These are phyloP conservation scores for Alternaria ventricosa DNA, from an alignment of 2,329 filamentous ascomycete species.

Conservation along the genomic window DNA sequence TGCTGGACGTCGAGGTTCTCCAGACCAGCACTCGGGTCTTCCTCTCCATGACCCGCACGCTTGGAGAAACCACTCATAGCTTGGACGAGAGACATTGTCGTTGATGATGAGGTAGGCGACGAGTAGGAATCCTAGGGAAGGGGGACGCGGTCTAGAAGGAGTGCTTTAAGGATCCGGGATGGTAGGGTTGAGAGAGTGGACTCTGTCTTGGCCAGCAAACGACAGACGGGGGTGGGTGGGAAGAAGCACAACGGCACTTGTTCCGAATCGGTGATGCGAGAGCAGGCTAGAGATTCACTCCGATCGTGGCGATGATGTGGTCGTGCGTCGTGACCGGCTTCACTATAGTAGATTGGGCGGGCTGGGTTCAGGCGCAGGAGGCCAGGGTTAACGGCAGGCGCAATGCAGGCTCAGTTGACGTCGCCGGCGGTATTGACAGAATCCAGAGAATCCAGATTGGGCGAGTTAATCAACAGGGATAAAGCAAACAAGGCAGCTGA, in stretches of 20 bases:
- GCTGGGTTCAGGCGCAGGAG: constrained; percentile 30
- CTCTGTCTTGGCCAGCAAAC: constrained; percentile 50
- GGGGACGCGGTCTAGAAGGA: constrained; percentile 27
- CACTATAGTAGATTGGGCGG: constrained; percentile 32
- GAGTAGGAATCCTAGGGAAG: not conserved
- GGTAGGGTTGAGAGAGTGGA: constrained; percentile 30
- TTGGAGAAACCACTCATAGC: constrained; percentile 22
- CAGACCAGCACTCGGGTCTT: constrained; percentile 36
- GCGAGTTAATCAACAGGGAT: constrained; percentile 45
- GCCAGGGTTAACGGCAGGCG: constrained; percentile 27
- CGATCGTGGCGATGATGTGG: constrained; percentile 21
- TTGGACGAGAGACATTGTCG: constrained; percentile 35
- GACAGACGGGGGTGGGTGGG: constrained; percentile 38
- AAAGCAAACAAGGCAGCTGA: constrained; percentile 32
- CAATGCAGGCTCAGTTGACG: constrained; percentile 26
- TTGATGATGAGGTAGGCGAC: constrained; percentile 3
- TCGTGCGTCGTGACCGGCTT: constrained; percentile 32
- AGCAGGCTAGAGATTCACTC: constrained; percentile 7
- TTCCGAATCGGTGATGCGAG: constrained; percentile 12
- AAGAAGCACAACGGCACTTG: constrained; percentile 16
- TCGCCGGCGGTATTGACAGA: constrained; percentile 27
- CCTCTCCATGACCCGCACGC: constrained; percentile 27
- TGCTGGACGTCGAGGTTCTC: constrained; percentile 46
- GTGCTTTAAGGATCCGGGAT: constrained; percentile 30
- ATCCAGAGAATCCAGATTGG: constrained; percentile 35